Percentiles rank a stretch among this genome's conserved stretches.
These are phyloP conservation scores for Aegilops bicornis DNA, from an alignment of 176 grass and related monocot species.

Conservation along the genomic window DNA sequence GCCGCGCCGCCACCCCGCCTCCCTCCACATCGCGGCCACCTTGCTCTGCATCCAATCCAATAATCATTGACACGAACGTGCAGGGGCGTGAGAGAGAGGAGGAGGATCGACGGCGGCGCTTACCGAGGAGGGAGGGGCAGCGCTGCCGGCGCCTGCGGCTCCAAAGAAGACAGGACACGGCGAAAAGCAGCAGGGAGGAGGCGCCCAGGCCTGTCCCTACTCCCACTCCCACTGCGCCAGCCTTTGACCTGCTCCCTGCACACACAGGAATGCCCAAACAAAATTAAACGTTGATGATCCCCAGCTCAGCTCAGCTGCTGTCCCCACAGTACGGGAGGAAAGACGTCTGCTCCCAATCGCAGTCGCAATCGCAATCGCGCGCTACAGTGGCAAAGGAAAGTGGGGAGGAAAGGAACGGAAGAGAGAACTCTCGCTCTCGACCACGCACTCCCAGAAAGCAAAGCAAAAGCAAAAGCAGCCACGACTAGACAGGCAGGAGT, in stretches of 20 bases:
- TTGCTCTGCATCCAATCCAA: not conserved
- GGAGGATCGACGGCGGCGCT: not conserved
- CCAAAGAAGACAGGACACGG: constrained; percentile 60
- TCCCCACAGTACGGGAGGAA: too few relatives aligned
- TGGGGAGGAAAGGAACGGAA: not conserved
- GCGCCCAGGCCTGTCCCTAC: constrained; percentile 71
- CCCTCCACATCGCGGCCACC: constrained; percentile 30
- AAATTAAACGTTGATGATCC: constrained; percentile 26
- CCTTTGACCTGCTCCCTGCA: constrained; percentile 57
- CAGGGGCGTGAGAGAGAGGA: too few relatives aligned
- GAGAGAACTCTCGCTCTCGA: not conserved
- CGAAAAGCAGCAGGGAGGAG: constrained; percentile 65
- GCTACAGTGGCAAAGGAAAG: constrained; percentile 1
- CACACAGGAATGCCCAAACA: not conserved
- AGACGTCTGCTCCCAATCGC: not conserved
- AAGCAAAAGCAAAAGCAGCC: not conserved
- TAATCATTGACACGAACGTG: not conserved
- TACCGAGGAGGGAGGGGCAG: not conserved
- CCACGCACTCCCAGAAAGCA: constrained; percentile 17
- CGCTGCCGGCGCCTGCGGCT: constrained; percentile 46
- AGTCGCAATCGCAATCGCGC: too few relatives aligned
- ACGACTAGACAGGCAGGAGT: not conserved
- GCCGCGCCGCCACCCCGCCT: constrained; percentile 26
- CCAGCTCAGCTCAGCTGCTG: not conserved
- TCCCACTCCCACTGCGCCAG: constrained; percentile 50